Conservation (phyloP, 768 basidiomycete genomes). For the Paxillus involutus region DNA sequence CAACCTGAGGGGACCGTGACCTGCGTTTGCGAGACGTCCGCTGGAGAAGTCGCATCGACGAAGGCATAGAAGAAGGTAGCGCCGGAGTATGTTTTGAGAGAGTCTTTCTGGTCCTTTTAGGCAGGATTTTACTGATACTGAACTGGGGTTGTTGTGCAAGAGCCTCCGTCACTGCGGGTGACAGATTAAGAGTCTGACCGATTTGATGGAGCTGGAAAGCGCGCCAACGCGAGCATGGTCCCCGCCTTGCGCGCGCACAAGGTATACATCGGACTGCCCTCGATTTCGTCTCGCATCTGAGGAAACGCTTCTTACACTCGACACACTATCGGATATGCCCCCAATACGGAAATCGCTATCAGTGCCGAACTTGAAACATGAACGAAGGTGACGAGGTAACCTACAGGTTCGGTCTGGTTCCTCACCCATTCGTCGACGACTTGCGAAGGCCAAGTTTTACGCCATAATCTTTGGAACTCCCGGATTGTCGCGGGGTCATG, state of each 20-base stretch:
- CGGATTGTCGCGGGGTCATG: neutral
- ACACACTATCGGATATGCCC: neutral
- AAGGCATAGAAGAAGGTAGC: neutral
- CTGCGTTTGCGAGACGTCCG: neutral
- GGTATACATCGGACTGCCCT: slow-evolving; percentile 2
- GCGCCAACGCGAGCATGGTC: slow-evolving; percentile 1
- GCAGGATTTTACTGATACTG: neutral
- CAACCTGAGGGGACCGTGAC: neutral
- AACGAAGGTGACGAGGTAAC: neutral
- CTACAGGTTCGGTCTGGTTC: slow-evolving; percentile 1
- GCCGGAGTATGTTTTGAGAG: neutral
- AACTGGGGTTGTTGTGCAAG: neutral
- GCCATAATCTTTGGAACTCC: slow-evolving; percentile 3
- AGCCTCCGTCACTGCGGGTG: neutral
- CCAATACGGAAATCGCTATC: neutral
- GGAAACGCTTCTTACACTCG: neutral
- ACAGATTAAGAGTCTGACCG: neutral
- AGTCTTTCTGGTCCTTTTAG: neutral
- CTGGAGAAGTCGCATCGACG: neutral
- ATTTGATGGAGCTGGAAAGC: slow-evolving; percentile 4
- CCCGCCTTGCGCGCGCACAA: slow-evolving; percentile 3
- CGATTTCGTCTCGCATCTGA: slow-evolving; percentile 1
- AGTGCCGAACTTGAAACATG: neutral
- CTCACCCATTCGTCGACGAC: slow-evolving; percentile 2
- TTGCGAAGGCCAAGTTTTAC: neutral